phyloP scores from a whole-genome alignment of 331 rosid genomes.

The Telfairia occidentalis region DNA sequence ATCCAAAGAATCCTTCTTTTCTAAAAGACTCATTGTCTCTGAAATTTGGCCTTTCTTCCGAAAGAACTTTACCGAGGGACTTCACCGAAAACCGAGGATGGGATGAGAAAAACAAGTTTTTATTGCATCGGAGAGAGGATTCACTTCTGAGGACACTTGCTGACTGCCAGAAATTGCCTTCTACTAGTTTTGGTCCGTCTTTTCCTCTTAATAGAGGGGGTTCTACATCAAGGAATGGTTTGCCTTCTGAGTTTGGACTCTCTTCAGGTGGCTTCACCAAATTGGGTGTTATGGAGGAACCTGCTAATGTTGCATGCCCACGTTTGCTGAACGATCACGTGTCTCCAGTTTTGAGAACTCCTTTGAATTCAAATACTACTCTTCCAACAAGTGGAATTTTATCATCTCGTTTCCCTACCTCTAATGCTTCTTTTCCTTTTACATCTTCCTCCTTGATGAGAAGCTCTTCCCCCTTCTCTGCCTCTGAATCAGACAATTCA shows the following conservation, averaged over 20 bases:
- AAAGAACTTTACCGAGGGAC: slow-evolving; percentile 24
- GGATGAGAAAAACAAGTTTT: slow-evolving; percentile 31
- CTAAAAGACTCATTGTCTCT: slow-evolving; percentile 27
- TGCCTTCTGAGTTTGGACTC: slow-evolving; percentile 37
- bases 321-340: slow-evolving; percentile 11
- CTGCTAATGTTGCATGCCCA: slow-evolving; percentile 23
- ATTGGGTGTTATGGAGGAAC: slow-evolving; percentile 28
- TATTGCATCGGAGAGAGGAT: slow-evolving; percentile 23
- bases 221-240: slow-evolving; percentile 17
- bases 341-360: neutral
- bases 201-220: slow-evolving; percentile 19
- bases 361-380: slow-evolving; percentile 15
- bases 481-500: slow-evolving; percentile 31
- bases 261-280: slow-evolving; percentile 21
- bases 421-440: slow-evolving; percentile 30
- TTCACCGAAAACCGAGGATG: slow-evolving; percentile 25
- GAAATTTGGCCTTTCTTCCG: slow-evolving; percentile 22
- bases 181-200: slow-evolving; percentile 13
- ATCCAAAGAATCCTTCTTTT: slow-evolving; percentile 25
- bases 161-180: slow-evolving; percentile 16
- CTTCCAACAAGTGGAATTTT: slow-evolving; percentile 18
- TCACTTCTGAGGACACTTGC: slow-evolving; percentile 7
- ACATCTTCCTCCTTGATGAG: slow-evolving; percentile 26
- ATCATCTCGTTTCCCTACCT: slow-evolving; percentile 25
- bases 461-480: slow-evolving; percentile 31